phyloP scores from a whole-genome alignment of 163 green algal genomes.

The Scenedesmus sp. region DNA sequence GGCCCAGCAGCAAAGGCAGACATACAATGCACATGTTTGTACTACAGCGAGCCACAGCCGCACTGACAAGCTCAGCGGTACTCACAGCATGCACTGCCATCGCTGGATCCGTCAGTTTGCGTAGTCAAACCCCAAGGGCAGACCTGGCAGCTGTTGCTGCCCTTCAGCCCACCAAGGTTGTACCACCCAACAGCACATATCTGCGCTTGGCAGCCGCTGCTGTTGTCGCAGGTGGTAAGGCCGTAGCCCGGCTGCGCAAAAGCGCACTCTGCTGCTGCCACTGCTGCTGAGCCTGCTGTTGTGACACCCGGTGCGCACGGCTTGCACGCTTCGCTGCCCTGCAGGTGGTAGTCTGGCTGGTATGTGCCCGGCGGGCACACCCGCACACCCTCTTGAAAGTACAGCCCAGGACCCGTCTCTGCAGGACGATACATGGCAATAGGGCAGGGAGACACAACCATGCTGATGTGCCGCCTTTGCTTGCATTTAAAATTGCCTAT shows the following conservation, averaged over 20 bases:
- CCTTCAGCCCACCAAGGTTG: slow-evolving; percentile 15
- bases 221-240: background rate
- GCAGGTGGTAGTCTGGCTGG: slow-evolving; percentile 20
- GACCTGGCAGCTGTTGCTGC: background rate
- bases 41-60: background rate
- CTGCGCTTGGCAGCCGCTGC: slow-evolving; percentile 4
- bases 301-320: slow-evolving; percentile 24
- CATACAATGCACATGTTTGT: background rate
- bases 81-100: background rate
- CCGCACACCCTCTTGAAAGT: background rate
- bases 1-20: too few relatives aligned
- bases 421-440: too few relatives aligned
- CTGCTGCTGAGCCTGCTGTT: slow-evolving; percentile 22
- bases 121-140: slow-evolving; percentile 41
- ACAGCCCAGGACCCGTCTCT: background rate
- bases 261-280: slow-evolving; percentile 12
- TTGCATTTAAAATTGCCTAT: too few relatives aligned
- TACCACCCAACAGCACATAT: background rate
- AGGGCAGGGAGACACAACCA: too few relatives aligned
- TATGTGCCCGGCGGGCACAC: slow-evolving; percentile 2
- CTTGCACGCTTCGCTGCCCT: slow-evolving; percentile 1
- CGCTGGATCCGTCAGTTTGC: background rate
- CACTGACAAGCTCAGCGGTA: background rate
- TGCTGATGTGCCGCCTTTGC: too few relatives aligned
- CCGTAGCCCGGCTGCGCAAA: slow-evolving; percentile 18